A percentile compares a stretch with the other conserved stretches of the same genome.
These are phyloP conservation scores for Penicillium dipodomyicola DNA, from an alignment of 495 filamentous ascomycete species.

Conservation along the genomic window DNA sequence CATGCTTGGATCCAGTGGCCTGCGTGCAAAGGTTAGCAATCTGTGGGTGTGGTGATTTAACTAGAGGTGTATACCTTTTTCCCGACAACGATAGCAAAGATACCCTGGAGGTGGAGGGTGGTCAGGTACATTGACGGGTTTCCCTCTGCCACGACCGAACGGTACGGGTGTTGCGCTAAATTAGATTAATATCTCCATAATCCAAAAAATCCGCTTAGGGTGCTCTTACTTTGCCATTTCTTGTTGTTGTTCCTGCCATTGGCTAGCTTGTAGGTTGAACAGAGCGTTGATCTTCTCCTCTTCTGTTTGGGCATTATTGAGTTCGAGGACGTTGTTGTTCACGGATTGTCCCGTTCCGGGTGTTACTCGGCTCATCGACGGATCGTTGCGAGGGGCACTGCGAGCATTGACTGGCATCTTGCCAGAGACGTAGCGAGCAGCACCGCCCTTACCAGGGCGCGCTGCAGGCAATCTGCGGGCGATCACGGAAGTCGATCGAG, in stretches of 20 bases:
- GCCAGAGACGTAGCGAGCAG: constrained; percentile 92
- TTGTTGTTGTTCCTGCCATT: constrained; percentile 85
- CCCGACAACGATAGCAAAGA: constrained; percentile 94
- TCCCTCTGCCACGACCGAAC: constrained; percentile 54
- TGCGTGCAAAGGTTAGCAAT: constrained; percentile 21
- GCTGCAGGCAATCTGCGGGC: constrained; percentile 81
- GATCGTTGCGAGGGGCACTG: constrained; percentile 72
- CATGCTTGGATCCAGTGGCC: constrained; percentile 97
- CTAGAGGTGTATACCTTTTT: constrained; percentile 62
- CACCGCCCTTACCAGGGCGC: constrained; percentile 77
- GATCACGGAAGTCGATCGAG: constrained; percentile 89
- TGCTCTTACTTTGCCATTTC: constrained; percentile 84
- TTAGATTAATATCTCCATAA: constrained; percentile 35
- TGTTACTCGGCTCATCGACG: constrained; percentile 49
- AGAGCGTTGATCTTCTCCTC: constrained; percentile 89
- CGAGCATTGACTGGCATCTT: constrained; percentile 93
- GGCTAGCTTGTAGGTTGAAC: constrained; percentile 77
- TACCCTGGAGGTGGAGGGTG: constrained; percentile 91
- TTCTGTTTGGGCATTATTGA: constrained; percentile 75
- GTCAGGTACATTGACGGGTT: constrained; percentile 75
- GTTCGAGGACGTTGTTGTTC: constrained; percentile 56
- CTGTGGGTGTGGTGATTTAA: constrained; percentile 4
- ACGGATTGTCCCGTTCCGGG: constrained; percentile 41
- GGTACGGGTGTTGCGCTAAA: constrained; percentile 63
- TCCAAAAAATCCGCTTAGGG: neutral